Evolutionary conservation across 1,284 basidiomycete genomes (phyloP), one percentile per base, ranked within the genome.

Genomic region (Sphaerobolus stellatus): DNA sequence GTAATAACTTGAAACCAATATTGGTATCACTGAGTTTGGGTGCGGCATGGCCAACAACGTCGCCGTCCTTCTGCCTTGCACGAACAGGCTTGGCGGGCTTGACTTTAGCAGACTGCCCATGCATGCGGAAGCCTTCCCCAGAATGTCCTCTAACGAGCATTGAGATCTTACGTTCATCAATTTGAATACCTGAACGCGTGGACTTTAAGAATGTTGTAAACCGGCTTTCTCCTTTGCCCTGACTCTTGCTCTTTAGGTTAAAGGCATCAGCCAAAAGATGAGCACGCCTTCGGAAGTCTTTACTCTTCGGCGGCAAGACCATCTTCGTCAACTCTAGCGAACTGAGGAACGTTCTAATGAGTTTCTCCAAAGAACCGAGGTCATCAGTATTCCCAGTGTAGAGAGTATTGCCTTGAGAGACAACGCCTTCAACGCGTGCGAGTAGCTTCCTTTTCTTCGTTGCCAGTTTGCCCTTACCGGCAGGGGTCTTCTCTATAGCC

Each of bases 181-280:
- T 70, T 5, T 14, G 24, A 5, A 77, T 31, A 4, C 82, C 81
- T 30, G 81, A 84, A 59, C 71, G 73, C 20, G 78, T 76, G 33
- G 83, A 90, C 75, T 88, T 88, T 48, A 67, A 75, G 64, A 95
- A 69, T 44, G 84, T 88, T 30, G 85, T 90, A 67, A 82, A 84
- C 56, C 93, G 73, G 40, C 63, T 64, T 16, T 70, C 67, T 1
- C 85, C 92, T 9, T 77, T 74, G 0, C 92, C 92, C 58, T 86
- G 83, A 63, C 89, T 92, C 60, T 78, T 65, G 57, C 88, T 92
- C 71, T 86, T 88, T 67, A 97, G 59, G 22, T 78, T 79, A 68
- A 94, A 95, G 52, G 82, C 84, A 6, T 68, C 59, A 13, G 92
- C 92, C 59, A 95, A 71, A 64, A 91, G 80, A 65, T 97, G 94